Percentiles rank a stretch among this genome's conserved stretches.
Evolutionary conservation across 1,139 yeast species (phyloP).

Genomic region (Saccharomycopsis phalli): DNA sequence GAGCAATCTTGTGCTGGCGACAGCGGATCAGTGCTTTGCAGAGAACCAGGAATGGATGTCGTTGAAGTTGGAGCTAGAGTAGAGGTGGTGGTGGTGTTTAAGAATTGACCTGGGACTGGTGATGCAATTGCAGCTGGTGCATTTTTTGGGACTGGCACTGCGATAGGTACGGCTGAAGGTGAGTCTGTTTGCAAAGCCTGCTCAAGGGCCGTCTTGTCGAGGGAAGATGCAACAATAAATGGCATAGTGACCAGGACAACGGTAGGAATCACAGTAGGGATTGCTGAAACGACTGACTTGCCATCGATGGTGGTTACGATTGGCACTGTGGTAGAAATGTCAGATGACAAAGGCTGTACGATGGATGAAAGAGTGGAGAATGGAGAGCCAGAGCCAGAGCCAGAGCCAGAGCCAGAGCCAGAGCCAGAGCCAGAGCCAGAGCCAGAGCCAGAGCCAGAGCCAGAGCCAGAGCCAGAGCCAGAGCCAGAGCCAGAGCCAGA

Average conservation of each 20-base stretch:
- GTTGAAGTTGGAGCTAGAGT: constrained; percentile 4
- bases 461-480: neutral
- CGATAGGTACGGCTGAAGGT: too few species aligned
- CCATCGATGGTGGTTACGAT: neutral
- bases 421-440: constrained; percentile 19
- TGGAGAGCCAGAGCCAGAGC: constrained; percentile 26
- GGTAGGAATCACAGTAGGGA: too few species aligned
- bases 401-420: constrained; percentile 24
- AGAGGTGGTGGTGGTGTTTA: constrained; percentile 3
- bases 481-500: neutral
- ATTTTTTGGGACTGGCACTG: too few species aligned
- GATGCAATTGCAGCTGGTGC: too few species aligned
- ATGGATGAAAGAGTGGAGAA: constrained; percentile 9
- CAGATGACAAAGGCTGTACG: constrained; percentile 5
- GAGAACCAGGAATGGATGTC: neutral
- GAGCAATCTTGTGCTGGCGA: constrained; percentile 26
- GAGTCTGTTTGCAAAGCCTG: too few species aligned
- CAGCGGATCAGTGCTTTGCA: neutral
- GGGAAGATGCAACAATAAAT: too few species aligned
- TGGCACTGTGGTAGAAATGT: neutral
- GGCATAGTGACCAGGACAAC: too few species aligned
- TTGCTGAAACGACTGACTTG: too few species aligned
- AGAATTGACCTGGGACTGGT: too few species aligned
- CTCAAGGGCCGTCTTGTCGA: too few species aligned
- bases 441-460: neutral